Conservation (phyloP, 164 flowering plant genomes). For the Liquidambar formosana region DNA sequence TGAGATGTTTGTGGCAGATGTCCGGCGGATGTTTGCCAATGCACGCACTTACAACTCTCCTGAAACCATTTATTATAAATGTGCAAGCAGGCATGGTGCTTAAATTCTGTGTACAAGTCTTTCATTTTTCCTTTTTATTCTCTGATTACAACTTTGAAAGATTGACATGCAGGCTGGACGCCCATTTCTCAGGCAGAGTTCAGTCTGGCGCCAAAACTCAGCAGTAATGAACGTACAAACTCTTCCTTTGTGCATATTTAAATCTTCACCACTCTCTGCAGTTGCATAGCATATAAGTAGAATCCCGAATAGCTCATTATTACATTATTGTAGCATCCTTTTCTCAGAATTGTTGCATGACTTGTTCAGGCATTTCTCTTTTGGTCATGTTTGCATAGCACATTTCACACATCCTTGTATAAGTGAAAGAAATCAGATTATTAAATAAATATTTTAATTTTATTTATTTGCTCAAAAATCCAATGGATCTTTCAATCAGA, state of each 20-base stretch:
- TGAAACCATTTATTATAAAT: conserved; percentile 92
- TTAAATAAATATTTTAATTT: too few species aligned
- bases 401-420: too few species aligned
- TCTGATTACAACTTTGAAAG: neutral
- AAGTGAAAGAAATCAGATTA: too few species aligned
- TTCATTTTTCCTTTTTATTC: neutral
- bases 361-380: too few species aligned
- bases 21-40: conserved; percentile 82
- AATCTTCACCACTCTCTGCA: too few species aligned
- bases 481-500: too few species aligned
- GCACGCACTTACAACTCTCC: conserved; percentile 94
- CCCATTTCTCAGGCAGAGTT: conserved; percentile 70
- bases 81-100: conserved; percentile 68
- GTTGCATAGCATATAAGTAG: too few species aligned
- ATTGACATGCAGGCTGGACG: conserved; percentile 60
- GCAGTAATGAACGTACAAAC: conserved; percentile 21
- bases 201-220: conserved; percentile 59
- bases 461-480: too few species aligned
- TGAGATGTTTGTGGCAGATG: conserved; percentile 97
- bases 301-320: too few species aligned
- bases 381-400: too few species aligned
- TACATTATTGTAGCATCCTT: too few species aligned
- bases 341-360: too few species aligned
- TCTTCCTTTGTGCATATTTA: neutral
- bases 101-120: neutral